A percentile compares a stretch with the other conserved stretches of the same genome.
Conservation (phyloP, 176 grass and related monocot genomes). For the Phyllostachys edulis region DNA sequence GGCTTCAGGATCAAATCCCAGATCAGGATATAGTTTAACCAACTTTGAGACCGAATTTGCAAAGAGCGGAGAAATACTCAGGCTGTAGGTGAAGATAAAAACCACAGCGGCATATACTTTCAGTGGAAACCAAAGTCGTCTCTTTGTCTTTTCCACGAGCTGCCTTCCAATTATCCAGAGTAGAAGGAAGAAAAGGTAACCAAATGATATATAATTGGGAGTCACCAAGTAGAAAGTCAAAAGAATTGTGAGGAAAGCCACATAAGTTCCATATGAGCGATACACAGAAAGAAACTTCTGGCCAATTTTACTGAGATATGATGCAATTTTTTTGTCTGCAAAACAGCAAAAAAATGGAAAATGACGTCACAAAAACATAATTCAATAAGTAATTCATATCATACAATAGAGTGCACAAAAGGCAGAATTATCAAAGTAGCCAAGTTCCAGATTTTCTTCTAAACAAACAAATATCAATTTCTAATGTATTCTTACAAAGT, state of each 20-base stretch:
- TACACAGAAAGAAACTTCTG: conserved; percentile 84
- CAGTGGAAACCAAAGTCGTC: conserved; percentile 80
- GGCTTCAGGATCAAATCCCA: conserved; percentile 82
- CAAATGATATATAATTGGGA: conserved; percentile 98
- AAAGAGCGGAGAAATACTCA: conserved; percentile 74
- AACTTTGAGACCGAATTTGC: conserved; percentile 64
- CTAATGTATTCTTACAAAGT: neutral
- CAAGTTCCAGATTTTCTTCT: neutral
- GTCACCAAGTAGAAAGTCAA: conserved; percentile 89
- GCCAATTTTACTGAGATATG: conserved; percentile 87
- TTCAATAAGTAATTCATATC: neutral
- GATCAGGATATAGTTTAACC: conserved; percentile 75
- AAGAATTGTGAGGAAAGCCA: conserved; percentile 96
- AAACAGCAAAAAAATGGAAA: conserved; percentile 31
- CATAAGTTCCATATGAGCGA: conserved; percentile 93
- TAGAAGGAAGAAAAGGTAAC: conserved; percentile 97
- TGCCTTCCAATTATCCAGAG: conserved; percentile 98
- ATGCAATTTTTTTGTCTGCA: conserved; percentile 85
- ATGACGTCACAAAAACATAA: conserved; percentile 14
- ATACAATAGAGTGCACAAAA: neutral
- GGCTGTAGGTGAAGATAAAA: conserved; percentile 80
- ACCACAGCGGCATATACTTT: conserved; percentile 82
- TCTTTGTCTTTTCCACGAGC: conserved; percentile 78
- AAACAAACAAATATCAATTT: conserved; percentile 4
- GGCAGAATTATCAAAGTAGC: neutral